Evolutionary conservation across 768 basidiomycete genomes (phyloP).

Genomic region (Kwoniella shandongensis): DNA sequence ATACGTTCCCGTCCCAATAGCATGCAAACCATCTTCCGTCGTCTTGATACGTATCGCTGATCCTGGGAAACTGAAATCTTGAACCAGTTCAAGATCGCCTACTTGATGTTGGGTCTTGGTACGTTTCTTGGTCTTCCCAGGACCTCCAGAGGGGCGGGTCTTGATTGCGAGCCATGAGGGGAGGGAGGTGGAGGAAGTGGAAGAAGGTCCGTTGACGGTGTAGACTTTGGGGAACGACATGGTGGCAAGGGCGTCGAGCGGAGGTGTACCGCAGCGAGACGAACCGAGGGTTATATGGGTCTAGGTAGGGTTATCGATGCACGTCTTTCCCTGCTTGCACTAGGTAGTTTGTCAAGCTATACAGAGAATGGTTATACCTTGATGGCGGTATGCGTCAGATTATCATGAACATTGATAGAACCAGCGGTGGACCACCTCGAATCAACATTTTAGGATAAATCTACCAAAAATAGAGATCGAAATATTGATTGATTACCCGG

Average conservation of each 20-base stretch:
- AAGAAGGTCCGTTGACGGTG: constrained; percentile 88
- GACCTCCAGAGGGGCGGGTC: constrained; percentile 44
- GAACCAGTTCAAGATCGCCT: constrained; percentile 83
- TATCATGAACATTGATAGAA: background rate
- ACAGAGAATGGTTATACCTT: too few relatives aligned
- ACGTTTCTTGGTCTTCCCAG: constrained; percentile 46
- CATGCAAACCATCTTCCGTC: constrained; percentile 88
- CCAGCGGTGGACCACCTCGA: background rate
- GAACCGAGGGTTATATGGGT: background rate
- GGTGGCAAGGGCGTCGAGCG: constrained; percentile 1
- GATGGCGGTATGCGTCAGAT: too few relatives aligned
- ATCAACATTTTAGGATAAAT: constrained; percentile 10
- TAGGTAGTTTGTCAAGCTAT: too few relatives aligned
- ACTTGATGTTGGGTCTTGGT: constrained; percentile 60
- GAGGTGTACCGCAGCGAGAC: constrained; percentile 1
- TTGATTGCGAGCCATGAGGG: constrained; percentile 81
- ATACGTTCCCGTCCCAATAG: constrained; percentile 91
- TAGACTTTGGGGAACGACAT: constrained; percentile 67
- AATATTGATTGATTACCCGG: background rate
- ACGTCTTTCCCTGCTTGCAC: too few relatives aligned
- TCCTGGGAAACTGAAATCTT: constrained; percentile 96
- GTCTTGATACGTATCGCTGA: constrained; percentile 88
- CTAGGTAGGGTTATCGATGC: too few relatives aligned
- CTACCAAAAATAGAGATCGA: background rate
- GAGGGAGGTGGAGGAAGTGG: constrained; percentile 84